Base-by-base conservation (phyloP, 192 early-diverging fungal genomes). In the Backusella tuberculispora region DNA sequence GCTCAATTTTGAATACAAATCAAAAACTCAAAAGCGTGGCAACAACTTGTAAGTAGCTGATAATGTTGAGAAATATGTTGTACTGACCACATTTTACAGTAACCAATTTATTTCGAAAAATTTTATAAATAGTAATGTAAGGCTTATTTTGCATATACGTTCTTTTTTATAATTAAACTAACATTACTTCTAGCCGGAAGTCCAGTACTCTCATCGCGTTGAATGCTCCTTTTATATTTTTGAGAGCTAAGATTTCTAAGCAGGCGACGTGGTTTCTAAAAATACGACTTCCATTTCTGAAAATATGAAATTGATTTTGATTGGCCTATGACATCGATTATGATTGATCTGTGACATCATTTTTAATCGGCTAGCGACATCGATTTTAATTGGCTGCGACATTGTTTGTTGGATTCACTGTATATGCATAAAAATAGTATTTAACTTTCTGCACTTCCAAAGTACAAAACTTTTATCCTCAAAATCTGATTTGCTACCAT, bases 391-490 rank as follows among this genome's bases (percentile, higher is more conserved):
- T 65, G 63, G 63, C 26, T 65, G 63, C 34, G 65, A 66, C 37
- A 66, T 66, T 66, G 65, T 7, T 42, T 66, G 65, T 66, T 37
- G 65, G 40, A 66, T n/a, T 10, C 65, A 41, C 65, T 66, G 40
- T 41, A 63, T 24, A n/a, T n/a, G n/a, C n/a, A n/a, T n/a, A n/a
- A n/a, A n/a, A n/a, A n/a, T n/a, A n/a, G n/a, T n/a, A n/a, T 34
- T 34, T 34, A 34, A 34, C 29, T 34, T 34, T 53, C 50, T 19
- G n/a, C 50, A 53, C 21, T 53, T 21, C n/a, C n/a, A n/a, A n/a
- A n/a, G n/a, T n/a, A n/a, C n/a, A n/a, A n/a, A n/a, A n/a, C 4
- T 48, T 48, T n/a, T 50, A 50, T 50, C 48, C 8, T 21, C n/a
- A 53, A 53, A 53, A 34, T 34, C 2, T 34, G 29, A 34, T 34